These are phyloP conservation scores for Suillus decipiens DNA, from an alignment of 768 basidiomycete species.

Conservation along the genomic window DNA sequence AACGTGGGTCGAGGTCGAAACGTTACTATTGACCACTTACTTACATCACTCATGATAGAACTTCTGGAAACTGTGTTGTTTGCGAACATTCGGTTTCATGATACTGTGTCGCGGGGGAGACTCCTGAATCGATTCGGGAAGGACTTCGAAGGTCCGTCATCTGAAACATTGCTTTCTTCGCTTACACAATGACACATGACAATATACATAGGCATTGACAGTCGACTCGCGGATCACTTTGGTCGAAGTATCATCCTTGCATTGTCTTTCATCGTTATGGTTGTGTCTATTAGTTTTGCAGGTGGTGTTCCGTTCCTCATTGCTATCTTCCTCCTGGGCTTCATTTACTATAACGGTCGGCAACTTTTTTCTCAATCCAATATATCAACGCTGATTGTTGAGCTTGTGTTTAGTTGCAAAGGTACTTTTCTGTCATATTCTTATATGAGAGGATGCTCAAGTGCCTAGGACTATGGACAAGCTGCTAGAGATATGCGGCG, in stretches of 20 bases:
- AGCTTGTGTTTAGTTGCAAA: constrained; percentile 34
- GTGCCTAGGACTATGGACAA: constrained; percentile 57
- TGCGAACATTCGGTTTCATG: constrained; percentile 90
- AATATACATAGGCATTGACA: constrained; percentile 66
- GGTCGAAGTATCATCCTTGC: constrained; percentile 74
- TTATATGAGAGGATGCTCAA: constrained; percentile 28
- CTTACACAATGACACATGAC: constrained; percentile 16
- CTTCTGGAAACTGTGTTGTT: constrained; percentile 82
- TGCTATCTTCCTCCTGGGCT: constrained; percentile 54
- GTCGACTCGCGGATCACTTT: constrained; percentile 81
- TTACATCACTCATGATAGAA: constrained; percentile 29
- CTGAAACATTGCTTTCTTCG: too few relatives aligned
- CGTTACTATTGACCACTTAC: not conserved
- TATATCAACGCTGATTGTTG: constrained; percentile 12
- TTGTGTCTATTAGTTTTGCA: constrained; percentile 73
- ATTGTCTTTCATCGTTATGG: constrained; percentile 69
- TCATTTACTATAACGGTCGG: constrained; percentile 73
- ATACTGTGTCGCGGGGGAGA: constrained; percentile 85
- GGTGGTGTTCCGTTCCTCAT: constrained; percentile 78
- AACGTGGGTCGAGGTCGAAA: constrained; percentile 42
- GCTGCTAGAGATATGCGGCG: constrained; percentile 86
- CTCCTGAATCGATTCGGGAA: constrained; percentile 85
- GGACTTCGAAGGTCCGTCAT: constrained; percentile 70
- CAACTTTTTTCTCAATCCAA: not conserved
- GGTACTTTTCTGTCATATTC: constrained; percentile 21